A percentile compares a stretch with the other conserved stretches of the same genome.
Conservation (phyloP, 169 alveolate species). For the Plasmodium ovale region DNA sequence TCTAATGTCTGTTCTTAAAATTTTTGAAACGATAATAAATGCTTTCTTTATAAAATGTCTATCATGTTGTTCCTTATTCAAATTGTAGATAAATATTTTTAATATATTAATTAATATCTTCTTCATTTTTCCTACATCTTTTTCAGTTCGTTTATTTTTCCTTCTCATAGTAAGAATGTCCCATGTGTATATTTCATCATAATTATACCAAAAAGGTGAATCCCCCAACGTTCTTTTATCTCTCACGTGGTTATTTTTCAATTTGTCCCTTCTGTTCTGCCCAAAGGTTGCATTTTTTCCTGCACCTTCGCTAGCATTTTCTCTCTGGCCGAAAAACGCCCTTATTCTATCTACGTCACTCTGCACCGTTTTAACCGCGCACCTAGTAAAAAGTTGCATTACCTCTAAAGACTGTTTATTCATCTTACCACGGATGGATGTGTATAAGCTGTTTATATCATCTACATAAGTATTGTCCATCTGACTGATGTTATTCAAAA, state of each 20-base stretch:
- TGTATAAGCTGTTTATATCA: slow-evolving; percentile 21
- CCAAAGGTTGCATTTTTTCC: not conserved
- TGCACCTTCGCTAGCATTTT: not conserved
- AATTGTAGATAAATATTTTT: slow-evolving; percentile 34
- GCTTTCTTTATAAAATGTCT: slow-evolving; percentile 53
- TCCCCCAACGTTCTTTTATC: not conserved
- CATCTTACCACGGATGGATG: not conserved
- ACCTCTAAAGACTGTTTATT: not conserved
- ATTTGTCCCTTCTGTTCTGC: not conserved
- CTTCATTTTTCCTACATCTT: slow-evolving; percentile 39
- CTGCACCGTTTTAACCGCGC: slow-evolving; percentile 7
- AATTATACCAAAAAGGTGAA: slow-evolving; percentile 40
- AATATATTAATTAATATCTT: slow-evolving; percentile 37
- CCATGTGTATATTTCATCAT: slow-evolving; percentile 71
- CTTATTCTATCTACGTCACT: slow-evolving; percentile 2
- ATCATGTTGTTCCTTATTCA: slow-evolving; percentile 25
- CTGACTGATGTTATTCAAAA: slow-evolving; percentile 18
- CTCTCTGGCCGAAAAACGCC: not conserved
- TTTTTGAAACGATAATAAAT: slow-evolving; percentile 48
- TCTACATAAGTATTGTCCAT: slow-evolving; percentile 8
- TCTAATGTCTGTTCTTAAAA: slow-evolving; percentile 34
- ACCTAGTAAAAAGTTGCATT: not conserved
- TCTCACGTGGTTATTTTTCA: not conserved
- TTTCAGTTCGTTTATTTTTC: slow-evolving; percentile 47
- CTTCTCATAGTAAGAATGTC: slow-evolving; percentile 21